A percentile compares a stretch with the other conserved stretches of the same genome.
phyloP scores from a whole-genome alignment of 2,329 filamentous ascomycete genomes.

The Aaosphaeria pasadenensis region DNA sequence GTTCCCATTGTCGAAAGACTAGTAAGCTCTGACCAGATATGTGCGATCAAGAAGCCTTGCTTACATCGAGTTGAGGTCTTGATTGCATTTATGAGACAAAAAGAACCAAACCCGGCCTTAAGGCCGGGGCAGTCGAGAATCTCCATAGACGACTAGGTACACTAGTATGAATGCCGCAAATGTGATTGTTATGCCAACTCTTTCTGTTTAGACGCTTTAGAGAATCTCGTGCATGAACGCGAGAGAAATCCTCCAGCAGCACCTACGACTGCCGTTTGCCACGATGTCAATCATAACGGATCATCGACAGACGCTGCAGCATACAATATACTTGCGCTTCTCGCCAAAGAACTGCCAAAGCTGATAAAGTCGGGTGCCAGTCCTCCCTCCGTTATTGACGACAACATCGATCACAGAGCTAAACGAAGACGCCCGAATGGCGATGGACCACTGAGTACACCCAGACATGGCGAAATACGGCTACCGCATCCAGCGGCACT shows the following conservation, averaged over 20 bases:
- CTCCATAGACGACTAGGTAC: constrained; percentile 13
- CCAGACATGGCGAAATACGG: neutral
- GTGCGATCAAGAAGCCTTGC: neutral
- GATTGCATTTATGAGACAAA: constrained; percentile 15
- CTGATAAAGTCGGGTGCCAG: constrained; percentile 1
- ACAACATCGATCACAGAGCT: neutral
- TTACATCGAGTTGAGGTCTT: constrained; percentile 3
- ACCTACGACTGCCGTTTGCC: neutral
- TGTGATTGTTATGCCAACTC: too few species aligned
- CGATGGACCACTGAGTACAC: neutral
- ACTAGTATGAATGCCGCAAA: neutral
- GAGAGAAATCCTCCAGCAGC: neutral
- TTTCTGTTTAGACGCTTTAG: constrained; percentile 8
- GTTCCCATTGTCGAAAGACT: constrained; percentile 15
- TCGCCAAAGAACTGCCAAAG: constrained; percentile 15
- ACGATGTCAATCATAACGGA: neutral
- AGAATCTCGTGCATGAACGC: constrained; percentile 6
- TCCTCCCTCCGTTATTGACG: neutral
- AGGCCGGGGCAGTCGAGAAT: constrained; percentile 16
- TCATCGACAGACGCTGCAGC: constrained; percentile 3
- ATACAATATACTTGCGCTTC: constrained; percentile 6
- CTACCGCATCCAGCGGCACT: constrained; percentile 19
- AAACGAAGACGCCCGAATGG: constrained; percentile 10
- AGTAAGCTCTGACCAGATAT: constrained; percentile 2
- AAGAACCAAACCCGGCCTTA: constrained; percentile 13